phyloP scores from a whole-genome alignment of 2,329 filamentous ascomycete genomes.

The Ophiobolus disseminans region DNA sequence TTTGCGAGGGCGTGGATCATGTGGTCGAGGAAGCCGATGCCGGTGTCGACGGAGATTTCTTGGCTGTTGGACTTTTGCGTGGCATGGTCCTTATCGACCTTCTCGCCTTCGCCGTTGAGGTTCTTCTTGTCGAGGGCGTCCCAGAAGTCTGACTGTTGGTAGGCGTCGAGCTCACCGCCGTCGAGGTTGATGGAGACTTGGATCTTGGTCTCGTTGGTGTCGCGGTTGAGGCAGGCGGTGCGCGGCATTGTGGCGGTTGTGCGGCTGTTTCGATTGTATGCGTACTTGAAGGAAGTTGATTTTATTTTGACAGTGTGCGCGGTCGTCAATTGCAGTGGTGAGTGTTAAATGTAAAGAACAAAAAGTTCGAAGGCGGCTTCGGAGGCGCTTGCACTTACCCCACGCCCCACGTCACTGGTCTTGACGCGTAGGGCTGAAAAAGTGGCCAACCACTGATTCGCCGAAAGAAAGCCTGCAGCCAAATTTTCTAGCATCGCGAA shows the following conservation, averaged over 20 bases:
- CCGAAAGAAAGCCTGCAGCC: conserved; percentile 27
- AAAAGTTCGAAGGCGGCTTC: conserved; percentile 29
- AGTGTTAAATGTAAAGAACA: conserved; percentile 9
- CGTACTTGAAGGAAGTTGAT: background rate
- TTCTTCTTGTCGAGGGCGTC: conserved; percentile 55
- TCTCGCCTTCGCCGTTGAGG: conserved; percentile 40
- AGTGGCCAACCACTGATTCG: conserved; percentile 29
- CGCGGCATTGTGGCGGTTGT: conserved; percentile 55
- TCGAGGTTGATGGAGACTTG: conserved; percentile 91
- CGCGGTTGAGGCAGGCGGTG: conserved; percentile 79
- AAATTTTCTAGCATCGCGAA: conserved; percentile 38
- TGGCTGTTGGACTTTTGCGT: conserved; percentile 84
- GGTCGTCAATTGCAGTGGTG: conserved; percentile 7
- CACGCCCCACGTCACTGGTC: conserved; percentile 33
- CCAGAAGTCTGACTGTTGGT: conserved; percentile 52
- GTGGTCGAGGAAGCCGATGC: conserved; percentile 97
- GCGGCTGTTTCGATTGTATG: background rate
- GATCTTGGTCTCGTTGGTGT: conserved; percentile 99
- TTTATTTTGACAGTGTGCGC: no score
- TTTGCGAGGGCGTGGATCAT: conserved; percentile 98
- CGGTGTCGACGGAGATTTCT: conserved; percentile 85
- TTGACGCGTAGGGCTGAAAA: conserved; percentile 40
- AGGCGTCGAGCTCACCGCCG: conserved; percentile 71
- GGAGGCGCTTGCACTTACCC: conserved; percentile 17
- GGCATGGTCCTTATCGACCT: conserved; percentile 70